These are phyloP conservation scores for Fusarium torulosum DNA, from an alignment of 2,329 filamentous ascomycete species.

Conservation along the genomic window DNA sequence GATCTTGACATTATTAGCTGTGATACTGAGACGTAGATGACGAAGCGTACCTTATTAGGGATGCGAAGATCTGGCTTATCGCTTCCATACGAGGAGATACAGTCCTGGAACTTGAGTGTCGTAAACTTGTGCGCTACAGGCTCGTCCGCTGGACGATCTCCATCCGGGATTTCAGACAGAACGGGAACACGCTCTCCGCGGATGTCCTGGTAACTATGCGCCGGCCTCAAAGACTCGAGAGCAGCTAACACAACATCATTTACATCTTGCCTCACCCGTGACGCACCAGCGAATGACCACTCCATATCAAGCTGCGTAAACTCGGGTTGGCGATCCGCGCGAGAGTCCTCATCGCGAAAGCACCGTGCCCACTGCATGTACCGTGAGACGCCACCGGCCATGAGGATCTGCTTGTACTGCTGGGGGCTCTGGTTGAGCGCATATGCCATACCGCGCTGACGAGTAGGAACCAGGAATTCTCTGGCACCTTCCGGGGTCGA, in stretches of 20 bases:
- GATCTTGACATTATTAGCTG: constrained; percentile 62
- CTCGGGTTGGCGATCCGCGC: constrained; percentile 94
- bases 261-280: constrained; percentile 52
- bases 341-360: constrained; percentile 93
- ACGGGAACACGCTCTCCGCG: constrained; percentile 53
- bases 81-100: constrained; percentile 84
- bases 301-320: constrained; percentile 96
- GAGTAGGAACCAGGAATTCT: constrained; percentile 93
- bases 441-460: constrained; percentile 81
- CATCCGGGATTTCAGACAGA: constrained; percentile 45
- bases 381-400: constrained; percentile 84
- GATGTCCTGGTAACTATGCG: constrained; percentile 73
- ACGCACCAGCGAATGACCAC: constrained; percentile 82
- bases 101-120: constrained; percentile 54
- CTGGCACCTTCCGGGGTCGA: constrained; percentile 95
- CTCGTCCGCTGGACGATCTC: constrained; percentile 26
- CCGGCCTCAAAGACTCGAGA: constrained; percentile 47
- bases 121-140: constrained; percentile 51
- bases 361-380: constrained; percentile 97
- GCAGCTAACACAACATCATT: constrained; percentile 53
- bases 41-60: constrained; percentile 67
- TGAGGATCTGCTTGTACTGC: constrained; percentile 98
- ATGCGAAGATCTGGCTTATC: constrained; percentile 94
- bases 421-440: constrained; percentile 96
- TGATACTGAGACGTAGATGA: fast-evolving